These are phyloP conservation scores for Paecilomyces sp. DNA, from an alignment of 2,329 filamentous ascomycete genomes.

Conservation along the genomic window DNA sequence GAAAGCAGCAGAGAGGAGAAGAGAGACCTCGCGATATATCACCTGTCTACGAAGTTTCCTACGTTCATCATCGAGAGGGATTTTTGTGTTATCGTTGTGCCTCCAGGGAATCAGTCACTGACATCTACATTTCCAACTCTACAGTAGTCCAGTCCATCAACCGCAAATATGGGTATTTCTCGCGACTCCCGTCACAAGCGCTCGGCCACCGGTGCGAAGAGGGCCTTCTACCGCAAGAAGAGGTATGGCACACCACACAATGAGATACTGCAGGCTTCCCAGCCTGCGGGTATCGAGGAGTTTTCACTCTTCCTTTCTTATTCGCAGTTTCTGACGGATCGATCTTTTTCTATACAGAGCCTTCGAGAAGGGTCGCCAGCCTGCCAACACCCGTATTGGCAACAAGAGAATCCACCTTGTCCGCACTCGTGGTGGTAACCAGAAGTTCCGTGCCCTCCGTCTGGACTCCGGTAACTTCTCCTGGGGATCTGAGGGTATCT, in stretches of 20 bases:
- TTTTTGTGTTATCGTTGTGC: neutral
- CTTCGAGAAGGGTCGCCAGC: conserved; percentile 99
- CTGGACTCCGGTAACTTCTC: conserved; percentile 99
- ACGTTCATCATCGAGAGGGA: neutral
- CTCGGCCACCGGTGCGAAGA: conserved; percentile 97
- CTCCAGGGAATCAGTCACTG: conserved; percentile 4
- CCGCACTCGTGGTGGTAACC: conserved; percentile 96
- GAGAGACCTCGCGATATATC: neutral
- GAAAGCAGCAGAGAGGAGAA: neutral
- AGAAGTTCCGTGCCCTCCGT: conserved; percentile 98
- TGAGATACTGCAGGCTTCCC: neutral
- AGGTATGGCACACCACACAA: conserved; percentile 39
- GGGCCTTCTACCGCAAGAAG: conserved; percentile 72
- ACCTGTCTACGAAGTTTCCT: neutral
- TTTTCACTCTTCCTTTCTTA: conserved; percentile 37
- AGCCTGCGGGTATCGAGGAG: neutral
- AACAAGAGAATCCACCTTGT: conserved; percentile 93
- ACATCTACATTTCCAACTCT: conserved; percentile 5
- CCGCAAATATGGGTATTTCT: conserved; percentile 97
- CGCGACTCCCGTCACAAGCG: conserved; percentile 99
- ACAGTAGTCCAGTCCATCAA: conserved; percentile 48
- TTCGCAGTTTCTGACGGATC: conserved; percentile 56
- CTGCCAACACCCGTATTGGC: conserved; percentile 99
- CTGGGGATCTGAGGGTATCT: conserved; percentile 95
- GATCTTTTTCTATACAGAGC: conserved; percentile 69